Base-by-base conservation (phyloP, 352 stramenopile species). In the Thalassiosira pacifica region DNA sequence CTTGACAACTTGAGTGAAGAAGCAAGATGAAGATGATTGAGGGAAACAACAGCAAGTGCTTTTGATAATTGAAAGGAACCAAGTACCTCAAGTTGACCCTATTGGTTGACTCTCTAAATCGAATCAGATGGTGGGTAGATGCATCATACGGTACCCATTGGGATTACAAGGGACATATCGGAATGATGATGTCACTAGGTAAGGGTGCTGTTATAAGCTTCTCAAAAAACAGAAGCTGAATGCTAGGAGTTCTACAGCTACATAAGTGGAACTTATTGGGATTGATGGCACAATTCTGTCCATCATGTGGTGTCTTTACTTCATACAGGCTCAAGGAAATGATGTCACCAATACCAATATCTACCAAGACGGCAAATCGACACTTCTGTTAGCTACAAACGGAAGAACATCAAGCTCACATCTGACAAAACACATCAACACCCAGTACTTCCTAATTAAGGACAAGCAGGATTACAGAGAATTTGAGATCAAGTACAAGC, bases 81-180 rank as follows among this genome's bases (percentile, higher is more conserved):
- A 18, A 29, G 10, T 9, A 83, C 11, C 32, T 89, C 31, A 29
- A 60, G 42, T 67, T 89, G 1, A 78, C 34, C 2, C 42, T 85
- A 11, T 27, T 13, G 13, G 40, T 27, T 26, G 67, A 79, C 26
- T 48, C 40, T 19, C 42, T 71, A 37, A 0, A 3, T 0, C 73
- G 1, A 0, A 66, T 85, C n/a, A 48, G 42, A 57, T 86, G 70
- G 76, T 86, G 70, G 67, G 66, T n/a, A n/a, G n/a, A n/a, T n/a
- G n/a, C n/a, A n/a, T n/a, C n/a, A n/a, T n/a, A n/a, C n/a, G n/a
- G n/a, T n/a, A n/a, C n/a, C n/a, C n/a, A n/a, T n/a, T n/a, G n/a
- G n/a, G n/a, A n/a, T n/a, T n/a, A n/a, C n/a, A 64, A 69, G 48
- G 82, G 83, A 40, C 86, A 91, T 27, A 89, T 82, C 16, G 83